Evolutionary conservation across 2,329 filamentous ascomycete species (phyloP).

Genomic region (Acrocalymma vagum): DNA sequence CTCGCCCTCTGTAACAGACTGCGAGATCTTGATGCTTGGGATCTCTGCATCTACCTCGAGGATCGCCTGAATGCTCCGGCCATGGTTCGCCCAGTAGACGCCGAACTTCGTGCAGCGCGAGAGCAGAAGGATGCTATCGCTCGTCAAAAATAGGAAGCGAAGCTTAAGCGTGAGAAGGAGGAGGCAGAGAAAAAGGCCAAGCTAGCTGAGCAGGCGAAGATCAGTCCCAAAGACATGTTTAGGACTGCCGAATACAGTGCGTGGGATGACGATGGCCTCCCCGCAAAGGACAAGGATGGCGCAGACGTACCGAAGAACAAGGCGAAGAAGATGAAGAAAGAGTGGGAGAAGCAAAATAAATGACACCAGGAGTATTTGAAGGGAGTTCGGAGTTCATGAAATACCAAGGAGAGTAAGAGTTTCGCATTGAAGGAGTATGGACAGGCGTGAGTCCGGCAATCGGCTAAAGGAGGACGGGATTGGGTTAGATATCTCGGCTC

Average conservation of each 20-base stretch:
- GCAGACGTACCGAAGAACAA: constrained; percentile 82
- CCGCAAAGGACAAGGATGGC: constrained; percentile 78
- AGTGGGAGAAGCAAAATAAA: constrained; percentile 92
- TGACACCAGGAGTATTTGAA: constrained; percentile 64
- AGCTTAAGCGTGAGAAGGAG: constrained; percentile 66
- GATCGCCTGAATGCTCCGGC: constrained; percentile 78
- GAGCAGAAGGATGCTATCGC: constrained; percentile 62
- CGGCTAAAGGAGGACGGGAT: no score
- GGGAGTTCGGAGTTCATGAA: constrained; percentile 10
- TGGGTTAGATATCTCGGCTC: no score
- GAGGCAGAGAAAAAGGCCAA: constrained; percentile 63
- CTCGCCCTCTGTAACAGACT: constrained; percentile 77
- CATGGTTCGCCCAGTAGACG: constrained; percentile 73
- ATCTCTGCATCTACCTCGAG: constrained; percentile 86
- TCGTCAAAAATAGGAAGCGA: constrained; percentile 53
- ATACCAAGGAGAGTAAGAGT: no score
- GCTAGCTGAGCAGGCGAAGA: constrained; percentile 64
- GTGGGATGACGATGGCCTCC: constrained; percentile 86
- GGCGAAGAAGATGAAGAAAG: constrained; percentile 84
- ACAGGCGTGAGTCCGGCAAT: no score
- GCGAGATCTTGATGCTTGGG: constrained; percentile 81
- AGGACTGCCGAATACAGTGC: constrained; percentile 70
- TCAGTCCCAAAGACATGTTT: constrained; percentile 68
- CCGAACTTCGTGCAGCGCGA: constrained; percentile 61
- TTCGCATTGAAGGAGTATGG: no score